These are phyloP conservation scores for Hymenotorrendiella dingleyae DNA, from an alignment of 2,329 filamentous ascomycete genomes.

Conservation along the genomic window DNA sequence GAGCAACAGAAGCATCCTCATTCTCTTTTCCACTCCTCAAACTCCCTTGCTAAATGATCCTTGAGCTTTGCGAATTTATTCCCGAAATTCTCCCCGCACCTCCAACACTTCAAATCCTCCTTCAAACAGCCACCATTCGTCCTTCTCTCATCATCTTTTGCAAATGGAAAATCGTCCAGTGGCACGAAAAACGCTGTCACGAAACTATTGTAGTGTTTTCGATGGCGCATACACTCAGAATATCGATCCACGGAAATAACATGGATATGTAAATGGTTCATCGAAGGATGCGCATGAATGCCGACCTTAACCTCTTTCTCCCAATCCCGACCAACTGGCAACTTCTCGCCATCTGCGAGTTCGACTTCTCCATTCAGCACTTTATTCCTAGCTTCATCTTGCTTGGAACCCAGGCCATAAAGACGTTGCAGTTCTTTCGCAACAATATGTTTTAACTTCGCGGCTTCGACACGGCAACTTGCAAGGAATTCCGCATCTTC, in stretches of 20 bases:
- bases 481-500: constrained; percentile 63
- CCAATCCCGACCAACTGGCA: constrained; percentile 77
- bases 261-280: constrained; percentile 90
- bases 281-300: constrained; percentile 81
- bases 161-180: constrained; percentile 73
- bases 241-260: constrained; percentile 76
- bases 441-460: constrained; percentile 57
- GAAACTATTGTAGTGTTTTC: constrained; percentile 92
- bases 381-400: constrained; percentile 57
- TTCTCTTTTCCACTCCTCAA: constrained; percentile 65
- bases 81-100: constrained; percentile 68
- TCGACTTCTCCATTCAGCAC: constrained; percentile 55
- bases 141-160: constrained; percentile 56
- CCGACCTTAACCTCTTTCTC: constrained; percentile 66
- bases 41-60: constrained; percentile 68
- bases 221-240: constrained; percentile 65
- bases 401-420: constrained; percentile 56
- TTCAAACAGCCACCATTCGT: constrained; percentile 53
- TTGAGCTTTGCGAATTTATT: constrained; percentile 71
- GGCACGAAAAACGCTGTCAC: constrained; percentile 76
- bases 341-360: constrained; percentile 38
- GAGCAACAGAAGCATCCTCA: too few relatives aligned
- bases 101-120: constrained; percentile 73
- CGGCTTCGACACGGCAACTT: constrained; percentile 54
- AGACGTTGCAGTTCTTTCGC: constrained; percentile 68